Base-by-base conservation (phyloP, 345 rosid genomes). In the Corymbia maculata region DNA sequence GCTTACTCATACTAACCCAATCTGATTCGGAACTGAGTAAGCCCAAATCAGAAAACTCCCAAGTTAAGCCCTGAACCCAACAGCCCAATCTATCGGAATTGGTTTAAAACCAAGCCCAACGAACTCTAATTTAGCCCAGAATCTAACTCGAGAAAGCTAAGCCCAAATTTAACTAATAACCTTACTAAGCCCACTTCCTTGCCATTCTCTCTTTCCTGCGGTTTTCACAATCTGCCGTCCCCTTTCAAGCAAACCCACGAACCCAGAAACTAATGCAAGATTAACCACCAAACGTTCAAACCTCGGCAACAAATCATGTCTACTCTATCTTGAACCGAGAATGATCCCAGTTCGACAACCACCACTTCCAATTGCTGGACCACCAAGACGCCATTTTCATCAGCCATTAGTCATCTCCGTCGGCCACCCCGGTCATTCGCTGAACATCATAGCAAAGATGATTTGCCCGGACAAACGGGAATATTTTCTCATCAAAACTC, bases 1-100 rank as follows among this genome's bases (percentile, higher is more conserved):
- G 61, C 61, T 55, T 55, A 21, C 61, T 0, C 0, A 55, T 26
- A 8, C 28, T 26, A 55, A 0, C 28, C 0, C 61, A 55, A 55
- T 55, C 61, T 0, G 12, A 55, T 55, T 55, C 61, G 21, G 21
- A 22, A 3, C 12, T 1, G 0, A 55, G 12, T 55, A 22, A 55
- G 28, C 28, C 61, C 26, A 55, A 4, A 55, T 55, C 5, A 55
- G 61, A 55, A 55, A 55, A 55, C 2, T 55, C 61, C 61, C 61
- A 8, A 55, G 28, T 55, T 21, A 55, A 21, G 61, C 61, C 61
- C 61, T 26, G 61, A 55, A 55, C 26, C 59, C 2, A 26, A 21
- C 26, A 1, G 9, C 57, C 24, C 0, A 55, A 55, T 21, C 59
- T 55, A 8, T 55, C 61, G 22, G 61, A 55, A 55, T 55, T 8